phyloP scores from a whole-genome alignment of 2,329 filamentous ascomycete species.

The Nemania sp. region DNA sequence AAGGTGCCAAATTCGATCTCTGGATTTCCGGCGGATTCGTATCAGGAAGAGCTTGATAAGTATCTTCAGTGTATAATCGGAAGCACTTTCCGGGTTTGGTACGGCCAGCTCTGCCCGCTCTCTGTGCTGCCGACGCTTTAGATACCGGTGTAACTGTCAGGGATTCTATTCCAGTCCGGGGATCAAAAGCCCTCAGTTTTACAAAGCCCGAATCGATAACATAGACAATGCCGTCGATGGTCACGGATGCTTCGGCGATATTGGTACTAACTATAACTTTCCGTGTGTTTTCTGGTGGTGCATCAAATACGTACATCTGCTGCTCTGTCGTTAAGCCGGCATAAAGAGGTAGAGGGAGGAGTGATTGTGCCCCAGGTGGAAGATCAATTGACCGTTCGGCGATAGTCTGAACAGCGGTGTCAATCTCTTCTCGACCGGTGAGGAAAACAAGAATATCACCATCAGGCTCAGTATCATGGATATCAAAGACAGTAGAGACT shows the following conservation, averaged over 20 bases:
- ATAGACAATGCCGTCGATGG: constrained; percentile 90
- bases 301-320: constrained; percentile 95
- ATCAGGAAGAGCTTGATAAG: constrained; percentile 74
- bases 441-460: constrained; percentile 94
- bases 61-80: constrained; percentile 85
- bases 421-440: constrained; percentile 93
- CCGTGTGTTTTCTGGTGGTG: constrained; percentile 80
- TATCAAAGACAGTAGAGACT: constrained; percentile 85
- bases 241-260: constrained; percentile 95
- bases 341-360: constrained; percentile 84
- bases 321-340: constrained; percentile 90
- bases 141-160: constrained; percentile 85
- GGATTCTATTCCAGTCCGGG: constrained; percentile 86
- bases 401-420: constrained; percentile 81
- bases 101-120: constrained; percentile 89
- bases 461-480: constrained; percentile 81
- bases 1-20: constrained; percentile 87
- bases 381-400: constrained; percentile 76
- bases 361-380: constrained; percentile 66
- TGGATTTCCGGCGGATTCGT: constrained; percentile 91
- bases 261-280: constrained; percentile 96
- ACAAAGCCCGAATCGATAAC: constrained; percentile 93
- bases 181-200: constrained; percentile 88
- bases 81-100: constrained; percentile 95
- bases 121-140: constrained; percentile 91